Base-by-base conservation (phyloP, 257 asterid species). In the Solanum bulbocastanum region DNA sequence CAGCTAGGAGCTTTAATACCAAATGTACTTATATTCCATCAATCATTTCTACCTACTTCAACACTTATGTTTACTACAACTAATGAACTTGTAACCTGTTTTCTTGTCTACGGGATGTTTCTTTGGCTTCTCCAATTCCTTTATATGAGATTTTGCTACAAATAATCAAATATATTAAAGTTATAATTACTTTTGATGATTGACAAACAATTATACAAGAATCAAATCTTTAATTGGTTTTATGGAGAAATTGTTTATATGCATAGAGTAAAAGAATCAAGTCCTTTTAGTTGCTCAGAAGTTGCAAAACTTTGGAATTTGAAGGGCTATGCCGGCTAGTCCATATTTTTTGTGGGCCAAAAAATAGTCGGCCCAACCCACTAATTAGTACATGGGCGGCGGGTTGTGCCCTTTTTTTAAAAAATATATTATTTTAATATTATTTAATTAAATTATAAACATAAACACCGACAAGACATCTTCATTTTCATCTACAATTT, bases 341-440 rank as follows among this genome's bases (percentile, higher is more conserved):
- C 2, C 11, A 39, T 39, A 0, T 39, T 8, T 39, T 39, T 8
- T 8, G 10, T 39, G 3, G 3, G 11, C 10, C 1, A 39, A 10
- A 8, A 39, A 39, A 39, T 2, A 39, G 3, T 8, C 3, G 9
- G 9, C 3, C 2, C 3, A 52, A 15, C 20, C 1, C 23, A 49
- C 22, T 0, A 16, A 49, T 8, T 0, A 16, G 9, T 52, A 52
- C 0, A 0, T 16, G 23, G 23, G 3, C 4, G 2, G 3, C 23
- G 3, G 23, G 9, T 3, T 0, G 3, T 52, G 60, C 3, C 7
- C 5, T 5, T 16, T 52, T 49, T 49, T 5, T 0, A 0, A 16
- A 44, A 52, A 49, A 0, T 46, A 52, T 1, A 52, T 5, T 44
- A 4, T 44, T 12, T 3, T 3, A 42, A 14, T 46, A 46, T 4